phyloP scores from a whole-genome alignment of 495 filamentous ascomycete species.

The Podospora pseudocomata region DNA sequence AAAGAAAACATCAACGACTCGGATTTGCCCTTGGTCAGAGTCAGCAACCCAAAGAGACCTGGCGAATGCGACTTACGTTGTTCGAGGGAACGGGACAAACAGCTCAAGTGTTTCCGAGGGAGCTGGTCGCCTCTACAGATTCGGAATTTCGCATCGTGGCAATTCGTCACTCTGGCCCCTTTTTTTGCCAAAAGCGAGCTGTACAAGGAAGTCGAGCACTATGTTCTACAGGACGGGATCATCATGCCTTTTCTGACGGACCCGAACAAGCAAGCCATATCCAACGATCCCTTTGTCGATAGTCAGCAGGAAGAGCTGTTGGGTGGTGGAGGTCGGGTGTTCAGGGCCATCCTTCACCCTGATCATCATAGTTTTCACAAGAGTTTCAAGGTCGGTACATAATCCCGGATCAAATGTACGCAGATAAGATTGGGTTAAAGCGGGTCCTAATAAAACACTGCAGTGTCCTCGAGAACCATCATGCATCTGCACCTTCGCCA shows the following conservation, averaged over 20 bases:
- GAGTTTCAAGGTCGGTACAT: no score
- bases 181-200: constrained; percentile 11
- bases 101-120: constrained; percentile 15
- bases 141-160: constrained; percentile 14
- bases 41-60: neutral
- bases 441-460: no score
- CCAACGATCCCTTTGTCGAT: no score
- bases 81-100: neutral
- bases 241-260: constrained; percentile 17
- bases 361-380: constrained; percentile 21
- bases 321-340: constrained; percentile 15
- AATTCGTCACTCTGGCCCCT: constrained; percentile 20
- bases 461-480: neutral
- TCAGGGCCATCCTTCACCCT: constrained; percentile 15
- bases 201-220: constrained; percentile 13
- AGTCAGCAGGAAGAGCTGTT: constrained; percentile 1
- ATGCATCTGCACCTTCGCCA: constrained; percentile 16
- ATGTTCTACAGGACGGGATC: neutral
- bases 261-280: neutral
- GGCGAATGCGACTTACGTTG: constrained; percentile 3
- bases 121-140: constrained; percentile 10
- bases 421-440: no score
- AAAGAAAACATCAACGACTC: constrained; percentile 18
- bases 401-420: no score
- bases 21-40: constrained; percentile 23